These are phyloP conservation scores for Acorus gramineus DNA, from an alignment of 106 monocot genomes.

Conservation along the genomic window DNA sequence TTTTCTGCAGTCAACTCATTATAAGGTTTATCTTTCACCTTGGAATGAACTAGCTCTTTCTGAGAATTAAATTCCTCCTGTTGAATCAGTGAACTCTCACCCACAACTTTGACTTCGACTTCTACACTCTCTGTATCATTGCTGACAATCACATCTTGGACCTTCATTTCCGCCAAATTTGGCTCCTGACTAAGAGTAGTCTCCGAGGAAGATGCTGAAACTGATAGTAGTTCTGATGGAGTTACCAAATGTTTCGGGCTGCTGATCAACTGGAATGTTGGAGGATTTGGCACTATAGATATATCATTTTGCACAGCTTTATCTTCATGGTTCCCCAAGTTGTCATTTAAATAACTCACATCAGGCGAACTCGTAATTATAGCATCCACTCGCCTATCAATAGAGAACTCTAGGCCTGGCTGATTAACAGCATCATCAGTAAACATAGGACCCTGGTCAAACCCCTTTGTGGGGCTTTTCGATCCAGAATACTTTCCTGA, in stretches of 20 bases:
- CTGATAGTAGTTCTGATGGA: constrained; percentile 73
- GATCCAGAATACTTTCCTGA: constrained; percentile 17
- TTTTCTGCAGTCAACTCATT: constrained; percentile 9
- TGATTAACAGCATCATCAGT: constrained; percentile 20
- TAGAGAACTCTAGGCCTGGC: constrained; percentile 20
- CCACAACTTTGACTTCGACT: constrained; percentile 35
- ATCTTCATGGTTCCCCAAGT: constrained; percentile 23
- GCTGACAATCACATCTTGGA: constrained; percentile 20
- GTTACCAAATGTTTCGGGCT: constrained; percentile 72
- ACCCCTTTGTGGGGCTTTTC: constrained; percentile 19
- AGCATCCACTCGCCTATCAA: constrained; percentile 27
- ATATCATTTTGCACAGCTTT: constrained; percentile 30
- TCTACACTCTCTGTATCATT: constrained; percentile 24
- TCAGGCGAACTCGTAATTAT: constrained; percentile 18
- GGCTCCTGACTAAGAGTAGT: constrained; percentile 8
- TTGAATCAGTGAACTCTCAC: constrained; percentile 22
- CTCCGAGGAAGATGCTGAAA: constrained; percentile 42
- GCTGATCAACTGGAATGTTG: constrained; percentile 19
- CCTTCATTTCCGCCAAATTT: constrained; percentile 21
- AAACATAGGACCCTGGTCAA: constrained; percentile 23
- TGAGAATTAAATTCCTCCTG: constrained; percentile 21
- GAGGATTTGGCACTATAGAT: constrained; percentile 26
- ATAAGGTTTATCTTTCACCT: constrained; percentile 21
- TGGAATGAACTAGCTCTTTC: constrained; percentile 22
- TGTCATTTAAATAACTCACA: constrained; percentile 16